phyloP scores from a whole-genome alignment of 108 stramenopile genomes.

The Bacterosira constricta region DNA sequence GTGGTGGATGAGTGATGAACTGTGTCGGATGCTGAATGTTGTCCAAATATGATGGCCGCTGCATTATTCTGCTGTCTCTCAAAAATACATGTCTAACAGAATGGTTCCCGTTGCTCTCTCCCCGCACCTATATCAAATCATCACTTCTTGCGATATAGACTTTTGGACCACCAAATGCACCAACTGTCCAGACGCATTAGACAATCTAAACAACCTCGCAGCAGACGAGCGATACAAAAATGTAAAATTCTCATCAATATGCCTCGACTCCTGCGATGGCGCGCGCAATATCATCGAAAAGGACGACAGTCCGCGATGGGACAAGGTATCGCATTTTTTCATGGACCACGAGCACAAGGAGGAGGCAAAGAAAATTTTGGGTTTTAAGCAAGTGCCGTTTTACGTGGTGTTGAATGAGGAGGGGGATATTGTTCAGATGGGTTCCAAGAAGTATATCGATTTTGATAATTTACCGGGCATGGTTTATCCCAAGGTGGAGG shows the following conservation, averaged over 20 bases:
- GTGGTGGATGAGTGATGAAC: no score
- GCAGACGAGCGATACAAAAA: conserved; percentile 61
- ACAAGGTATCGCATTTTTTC: conserved; percentile 73
- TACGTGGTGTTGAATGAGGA: conserved; percentile 80
- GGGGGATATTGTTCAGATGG: conserved; percentile 78
- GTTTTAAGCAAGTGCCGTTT: conserved; percentile 84
- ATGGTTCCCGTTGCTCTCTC: background rate
- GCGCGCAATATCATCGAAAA: conserved; percentile 85
- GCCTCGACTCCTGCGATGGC: conserved; percentile 82
- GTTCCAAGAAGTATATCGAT: conserved; percentile 65
- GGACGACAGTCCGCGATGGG: conserved; percentile 74
- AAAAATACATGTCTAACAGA: no score
- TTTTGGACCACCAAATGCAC: conserved; percentile 93
- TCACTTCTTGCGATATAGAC: conserved; percentile 46
- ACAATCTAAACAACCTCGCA: conserved; percentile 66
- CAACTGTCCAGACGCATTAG: conserved; percentile 81
- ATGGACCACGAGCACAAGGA: conserved; percentile 82
- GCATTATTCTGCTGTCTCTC: no score
- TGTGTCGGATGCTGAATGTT: no score
- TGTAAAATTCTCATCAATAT: conserved; percentile 80
- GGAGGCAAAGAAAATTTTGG: conserved; percentile 70
- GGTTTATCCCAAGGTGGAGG: conserved; percentile 12
- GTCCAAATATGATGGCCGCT: no score
- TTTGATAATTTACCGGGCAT: conserved; percentile 63
- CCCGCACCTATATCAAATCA: background rate